Base-by-base conservation (phyloP, 2,329 filamentous ascomycete genomes). In the Pseudofabraea citricarpa region DNA sequence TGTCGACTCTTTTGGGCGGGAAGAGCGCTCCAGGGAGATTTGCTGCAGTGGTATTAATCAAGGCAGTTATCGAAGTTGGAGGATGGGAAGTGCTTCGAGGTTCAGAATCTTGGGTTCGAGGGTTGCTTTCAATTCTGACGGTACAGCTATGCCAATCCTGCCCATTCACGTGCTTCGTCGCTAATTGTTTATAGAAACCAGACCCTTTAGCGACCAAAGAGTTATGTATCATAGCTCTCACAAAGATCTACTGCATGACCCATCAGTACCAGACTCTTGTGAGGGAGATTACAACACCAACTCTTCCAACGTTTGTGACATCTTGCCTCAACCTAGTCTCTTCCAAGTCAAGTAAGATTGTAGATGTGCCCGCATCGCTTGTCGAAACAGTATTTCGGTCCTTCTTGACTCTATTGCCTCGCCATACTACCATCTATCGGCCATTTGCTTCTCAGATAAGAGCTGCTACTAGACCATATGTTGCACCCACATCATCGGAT, bases 251-350 rank as follows among this genome's bases (percentile, higher is more conserved):
- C 67, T 75, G 81, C 53, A 76, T 93, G 26, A 85, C 90, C 31
- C 87, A 90, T 58, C 80, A 84, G 27, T 90, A 90, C 59, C 87
- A 85, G 47, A 93, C 88, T 7, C 72, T 96, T 41, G 74, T 91
- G 35, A 78, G 91, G 55, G 90, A 96, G 61, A 87, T 96, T 48
- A 90, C 87, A 1, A 95, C 90, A 0, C 89, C 89, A 3, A 87
- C 81, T 3, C 69, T 96, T 16, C 81, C 87, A 2, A 69, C 76
- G 1, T 95, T 91, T 56, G 75, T 90, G 36, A 81, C 79, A 1
- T 74, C 84, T 3, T 89, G 85, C 55, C 64, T 95, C 35, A 81
- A 84, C 55, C 71, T 91, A 35, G 66, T 60, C 70, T 90, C 45
- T 64, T 40, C 54, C 8, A 57, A 54, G 23, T 62, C 69, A 2